Base-by-base conservation (phyloP, 2,329 filamentous ascomycete genomes). In the Westerdykella aurantiaca region DNA sequence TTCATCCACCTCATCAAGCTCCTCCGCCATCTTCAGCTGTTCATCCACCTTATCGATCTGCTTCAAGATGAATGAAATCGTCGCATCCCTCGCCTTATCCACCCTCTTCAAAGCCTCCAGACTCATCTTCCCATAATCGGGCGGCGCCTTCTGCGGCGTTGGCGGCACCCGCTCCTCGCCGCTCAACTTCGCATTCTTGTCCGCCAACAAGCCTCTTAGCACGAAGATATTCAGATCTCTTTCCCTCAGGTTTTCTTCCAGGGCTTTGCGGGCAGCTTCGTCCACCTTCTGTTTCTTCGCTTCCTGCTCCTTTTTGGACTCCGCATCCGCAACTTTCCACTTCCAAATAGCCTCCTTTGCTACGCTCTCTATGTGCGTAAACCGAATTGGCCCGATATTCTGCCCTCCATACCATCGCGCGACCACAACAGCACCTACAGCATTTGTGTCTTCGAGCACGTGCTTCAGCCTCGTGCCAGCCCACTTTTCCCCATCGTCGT, bases 391-490 rank as follows among this genome's bases (percentile, higher is more conserved):
- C 0, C 76, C 76, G 9, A 79, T 66, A 53, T 77, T 69, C 3
- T 72, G 63, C 1, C 76, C 76, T 2, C 76, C 76, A 50, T 76
- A 79, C 75, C 75, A 79, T 13, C 76, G 55, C 31, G 74, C 76
- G 7, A 79, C 76, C 5, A 78, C 72, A 17, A 77, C 65, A 2
- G 64, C 58, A 17, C 76, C 76, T 35, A 64, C 60, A 12, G 70
- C 69, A 14, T 69, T 58, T 49, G 69, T 64, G 10, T 71, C 67
- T 18, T 66, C 63, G 11, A 79, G 66, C 17, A 77, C 66, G 43
- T 69, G 68, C 52, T 72, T 64, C 3, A 79, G 61, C 18, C 67
- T 67, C 44, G 68, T 70, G 4, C 74, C 76, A 0, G 69, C 76
- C 57, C 74, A 73, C 41, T 69, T 72, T 55, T 79, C 76, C 12